phyloP scores from a whole-genome alignment of 257 asterid species.

The Solanum megistacrolobum region DNA sequence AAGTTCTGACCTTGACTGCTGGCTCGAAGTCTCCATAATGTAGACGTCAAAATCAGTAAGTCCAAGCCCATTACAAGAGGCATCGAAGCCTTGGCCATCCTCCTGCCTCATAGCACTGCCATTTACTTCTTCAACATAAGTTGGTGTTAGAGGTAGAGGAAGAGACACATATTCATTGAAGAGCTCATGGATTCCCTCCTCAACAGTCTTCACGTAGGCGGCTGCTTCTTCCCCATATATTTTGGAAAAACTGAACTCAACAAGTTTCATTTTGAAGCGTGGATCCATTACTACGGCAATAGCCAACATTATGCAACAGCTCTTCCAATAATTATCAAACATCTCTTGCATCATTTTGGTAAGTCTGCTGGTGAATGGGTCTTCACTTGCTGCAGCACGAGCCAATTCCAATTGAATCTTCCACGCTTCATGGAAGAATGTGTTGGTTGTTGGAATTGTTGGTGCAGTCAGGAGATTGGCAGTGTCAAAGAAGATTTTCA shows the following conservation, averaged over 20 bases:
- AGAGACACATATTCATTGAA: constrained; percentile 65
- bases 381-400: constrained; percentile 61
- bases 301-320: constrained; percentile 65
- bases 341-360: constrained; percentile 69
- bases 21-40: constrained; percentile 77
- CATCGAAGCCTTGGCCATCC: constrained; percentile 38
- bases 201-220: constrained; percentile 46
- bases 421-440: constrained; percentile 94
- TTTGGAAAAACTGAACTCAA: constrained; percentile 76
- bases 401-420: constrained; percentile 84
- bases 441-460: constrained; percentile 57
- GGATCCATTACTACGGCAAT: constrained; percentile 96
- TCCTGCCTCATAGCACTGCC: constrained; percentile 33
- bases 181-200: constrained; percentile 84
- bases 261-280: constrained; percentile 88
- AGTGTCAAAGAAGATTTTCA: constrained; percentile 72
- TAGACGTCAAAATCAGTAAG: constrained; percentile 70
- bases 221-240: constrained; percentile 69
- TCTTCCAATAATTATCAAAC: constrained; percentile 76
- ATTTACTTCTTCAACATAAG: constrained; percentile 45
- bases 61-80: constrained; percentile 41
- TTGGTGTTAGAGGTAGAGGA: constrained; percentile 50
- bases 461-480: constrained; percentile 52
- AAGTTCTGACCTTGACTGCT: constrained; percentile 62
- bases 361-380: constrained; percentile 42